Base-by-base conservation (phyloP, 1,284 basidiomycete genomes). In the Ganoderma meredithae region DNA sequence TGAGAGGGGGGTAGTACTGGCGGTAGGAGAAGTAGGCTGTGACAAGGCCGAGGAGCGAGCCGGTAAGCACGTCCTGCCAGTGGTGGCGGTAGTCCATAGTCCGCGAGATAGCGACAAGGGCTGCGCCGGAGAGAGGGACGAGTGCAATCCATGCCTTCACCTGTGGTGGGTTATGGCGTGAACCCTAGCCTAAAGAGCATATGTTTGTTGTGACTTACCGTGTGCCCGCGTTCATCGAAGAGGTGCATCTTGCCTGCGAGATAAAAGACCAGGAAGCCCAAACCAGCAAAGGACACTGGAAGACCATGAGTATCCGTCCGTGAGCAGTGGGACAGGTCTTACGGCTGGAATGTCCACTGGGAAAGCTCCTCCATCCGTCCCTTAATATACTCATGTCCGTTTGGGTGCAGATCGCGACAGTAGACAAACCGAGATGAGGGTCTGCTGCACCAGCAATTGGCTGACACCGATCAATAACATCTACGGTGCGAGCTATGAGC, bases 341-440 rank as follows among this genome's bases (percentile, higher is more conserved):
- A 95, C 88, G 78, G 75, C 93, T 95, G 0, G 95, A 90, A 81
- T 99, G 97, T 0, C 97, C 97, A 62, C 94, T 96, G 5, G 95
- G 95, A 80, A 99, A 98, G 77, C 94, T 96, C 74, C 95, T 89
- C 84, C 96, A 99, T 0, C 97, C 97, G 77, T 97, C 95, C 40
- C 85, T 82, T 73, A 97, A 79, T 7, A 90, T 85, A 17, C 76
- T 71, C 15, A 78, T 75, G 75, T 95, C 82, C 0, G 84, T 85
- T 73, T 90, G 88, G 0, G 94, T 95, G 81, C 97, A 99, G 64
- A 98, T 91, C 1, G 85, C 84, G 63, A 86, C 88, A 2, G 86
- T 91, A 0, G 90, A 90, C 12, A 99, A 84, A 0, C 94, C 93
- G 70, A 88, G 96, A 0, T 84, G 78, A 1, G 93, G 89, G 75